Base-by-base conservation (phyloP, 164 flowering plant species). In the Chimonanthus salicifolius region DNA sequence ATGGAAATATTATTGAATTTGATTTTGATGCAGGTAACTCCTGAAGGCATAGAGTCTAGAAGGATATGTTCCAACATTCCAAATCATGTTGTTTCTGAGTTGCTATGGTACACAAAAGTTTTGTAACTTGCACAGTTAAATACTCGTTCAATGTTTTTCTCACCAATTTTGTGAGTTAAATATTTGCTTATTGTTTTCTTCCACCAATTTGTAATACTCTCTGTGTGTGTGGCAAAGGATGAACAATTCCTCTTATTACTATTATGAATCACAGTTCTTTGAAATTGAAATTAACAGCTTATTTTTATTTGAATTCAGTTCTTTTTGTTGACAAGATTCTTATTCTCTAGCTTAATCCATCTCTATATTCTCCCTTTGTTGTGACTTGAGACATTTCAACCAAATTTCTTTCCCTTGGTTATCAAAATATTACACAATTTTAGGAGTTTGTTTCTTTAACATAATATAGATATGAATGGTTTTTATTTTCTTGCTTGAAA, bases 21-120 rank as follows among this genome's bases (percentile, higher is more conserved):
- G 11, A 18, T 70, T 64, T 49, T 80, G 47, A 60, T 78, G 79
- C 88, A 92, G 97, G 95, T 91, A 47, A 74, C 74, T 80, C 94
- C 92, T 51, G 74, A 82, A 82, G 99, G 97, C 15, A 83, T 90
- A 46, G 86, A 85, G 68, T 93, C 92, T 76, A 74, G 16, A 74
- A 83, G 78, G 72, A 76, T 93, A 62, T 33, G n/a, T 73, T 72
- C 87, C 43, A 44, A 71, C 33, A 84, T 92, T 72, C 90, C 94
- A 75, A 85, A 78, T 70, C 45, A 43, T 78, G 86, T 85, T 8
- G 83, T 82, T 72, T 82, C 92, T 47, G 98, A 95, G 82, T 73
- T 90, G 66, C 68, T 84, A 54, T 95, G 98, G 99, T 95, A 87
- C 8, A 21, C 44, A 68, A 33, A 33, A 33, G 43, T 33, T 70